Evolutionary conservation across 495 filamentous ascomycete species (phyloP).

Genomic region (Lepidopterella palustris): DNA sequence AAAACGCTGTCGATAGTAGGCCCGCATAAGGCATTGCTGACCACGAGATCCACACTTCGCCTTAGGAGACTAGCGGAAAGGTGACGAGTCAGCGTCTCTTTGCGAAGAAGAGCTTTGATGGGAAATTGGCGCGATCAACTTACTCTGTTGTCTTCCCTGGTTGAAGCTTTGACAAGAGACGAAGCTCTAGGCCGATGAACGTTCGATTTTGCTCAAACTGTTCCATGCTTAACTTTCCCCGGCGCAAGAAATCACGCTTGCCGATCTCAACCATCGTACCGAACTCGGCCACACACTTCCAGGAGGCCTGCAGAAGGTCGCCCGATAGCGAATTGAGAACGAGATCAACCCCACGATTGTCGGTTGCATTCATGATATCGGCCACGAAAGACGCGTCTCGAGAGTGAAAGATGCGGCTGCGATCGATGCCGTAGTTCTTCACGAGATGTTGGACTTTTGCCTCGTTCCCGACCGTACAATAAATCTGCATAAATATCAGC

Average conservation of each 20-base stretch:
- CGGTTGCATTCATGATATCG: background rate
- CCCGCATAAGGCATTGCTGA: too few relatives aligned
- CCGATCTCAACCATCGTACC: constrained; percentile 17
- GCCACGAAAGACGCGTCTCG: constrained; percentile 11
- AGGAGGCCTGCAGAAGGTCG: constrained; percentile 8
- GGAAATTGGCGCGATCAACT: too few relatives aligned
- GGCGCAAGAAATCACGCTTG: background rate
- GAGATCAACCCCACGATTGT: constrained; percentile 16
- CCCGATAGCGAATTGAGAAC: constrained; percentile 18
- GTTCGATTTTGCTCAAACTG: background rate
- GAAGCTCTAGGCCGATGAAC: too few relatives aligned
- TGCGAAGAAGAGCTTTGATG: too few relatives aligned
- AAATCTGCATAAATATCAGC: too few relatives aligned
- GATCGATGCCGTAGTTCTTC: constrained; percentile 2
- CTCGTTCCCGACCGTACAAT: constrained; percentile 12
- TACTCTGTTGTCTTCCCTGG: too few relatives aligned
- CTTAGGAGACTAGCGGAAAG: too few relatives aligned
- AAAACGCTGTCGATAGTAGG: too few relatives aligned
- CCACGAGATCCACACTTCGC: too few relatives aligned
- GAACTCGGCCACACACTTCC: constrained; percentile 6
- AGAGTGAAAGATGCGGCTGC: constrained; percentile 14
- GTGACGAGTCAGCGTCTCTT: too few relatives aligned
- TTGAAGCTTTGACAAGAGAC: too few relatives aligned
- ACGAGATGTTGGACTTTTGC: constrained; percentile 8
- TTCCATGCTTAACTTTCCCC: constrained; percentile 5